Base-by-base conservation (phyloP, 1,139 yeast genomes). In the Candida sanyaensis region DNA sequence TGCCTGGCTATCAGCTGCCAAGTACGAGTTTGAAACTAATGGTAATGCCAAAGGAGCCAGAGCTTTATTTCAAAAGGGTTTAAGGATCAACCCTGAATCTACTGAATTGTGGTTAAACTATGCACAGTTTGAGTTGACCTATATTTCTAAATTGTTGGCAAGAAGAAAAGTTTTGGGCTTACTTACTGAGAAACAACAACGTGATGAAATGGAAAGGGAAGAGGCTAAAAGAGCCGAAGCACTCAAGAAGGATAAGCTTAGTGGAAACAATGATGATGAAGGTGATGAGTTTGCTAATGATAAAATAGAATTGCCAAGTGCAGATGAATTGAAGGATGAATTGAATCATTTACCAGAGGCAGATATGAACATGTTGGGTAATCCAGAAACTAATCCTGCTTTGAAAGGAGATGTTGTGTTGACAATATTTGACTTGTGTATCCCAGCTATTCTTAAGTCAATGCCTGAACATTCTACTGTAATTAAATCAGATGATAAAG, bases 1-100 rank as follows among this genome's bases (percentile, higher is more conserved):
- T 58, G 88, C 95, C 11, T 95, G 99, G 99, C 81, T 93, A 45
- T 81, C 91, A 60, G 97, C 97, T 24, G 97, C 98, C 42, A 89
- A 89, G 63, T 91, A 90, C 66, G 98, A 95, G 68, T 85, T 89
- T 59, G 97, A 93, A 59, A 80, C 79, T 38, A 91, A 93, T 66
- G 88, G 93, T 44, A 88, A 91, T 59, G 91, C 96, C 46, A 83
- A 87, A 61, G 95, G 96, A 40, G 95, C 98, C 13, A 80, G 99
- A 67, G 80, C 82, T 10, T 77, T 93, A 41, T 84, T 92, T 68
- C 97, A 92, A 65, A 80, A 89, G 56, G 96, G 87, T 32, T 73
- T 95, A 42, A 78, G 96, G 63, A 86, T 95, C 63, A 92, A 93
- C 62, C 80, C 87, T 5, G 93, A 89, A 44, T 80, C 86, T 1